A percentile compares a stretch with the other conserved stretches of the same genome.
phyloP scores from a whole-genome alignment of 2,329 filamentous ascomycete species.

The Botrytis pseudocinerea region DNA sequence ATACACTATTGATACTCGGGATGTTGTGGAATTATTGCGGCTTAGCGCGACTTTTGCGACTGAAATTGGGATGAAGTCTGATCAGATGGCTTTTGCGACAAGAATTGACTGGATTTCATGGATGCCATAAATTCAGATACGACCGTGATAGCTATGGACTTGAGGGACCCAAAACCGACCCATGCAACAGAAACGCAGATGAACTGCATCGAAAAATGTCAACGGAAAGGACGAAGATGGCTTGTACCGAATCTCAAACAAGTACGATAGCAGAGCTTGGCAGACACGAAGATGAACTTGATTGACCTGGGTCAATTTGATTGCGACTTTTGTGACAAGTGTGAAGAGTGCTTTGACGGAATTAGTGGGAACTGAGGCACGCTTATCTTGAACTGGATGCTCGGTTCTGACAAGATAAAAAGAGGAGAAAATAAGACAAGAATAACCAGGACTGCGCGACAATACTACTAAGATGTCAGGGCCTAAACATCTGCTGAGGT shows the following conservation, averaged over 20 bases:
- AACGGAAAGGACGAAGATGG: neutral
- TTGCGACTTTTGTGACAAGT: neutral
- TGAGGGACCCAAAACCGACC: accelerated
- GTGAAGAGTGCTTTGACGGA: accelerated
- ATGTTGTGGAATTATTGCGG: neutral
- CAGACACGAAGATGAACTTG: neutral
- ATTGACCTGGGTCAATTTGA: accelerated
- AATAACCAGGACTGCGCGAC: neutral
- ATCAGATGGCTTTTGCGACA: neutral
- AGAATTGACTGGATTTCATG: neutral
- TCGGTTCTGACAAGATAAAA: too few species aligned
- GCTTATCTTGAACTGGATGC: neutral
- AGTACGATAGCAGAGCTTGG: neutral
- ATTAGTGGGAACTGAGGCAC: neutral
- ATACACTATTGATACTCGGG: neutral
- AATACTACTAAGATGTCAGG: too few species aligned
- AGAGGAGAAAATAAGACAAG: neutral
- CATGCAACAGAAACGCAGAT: neutral
- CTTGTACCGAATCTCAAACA: too few species aligned
- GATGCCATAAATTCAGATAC: neutral
- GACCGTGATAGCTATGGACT: neutral
- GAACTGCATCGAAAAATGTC: neutral
- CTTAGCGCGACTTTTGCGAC: neutral
- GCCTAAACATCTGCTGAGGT: neutral
- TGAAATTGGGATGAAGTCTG: neutral